These are phyloP conservation scores for Arthrobotrys megalospora DNA, from an alignment of 2,329 filamentous ascomycete genomes.

Conservation along the genomic window DNA sequence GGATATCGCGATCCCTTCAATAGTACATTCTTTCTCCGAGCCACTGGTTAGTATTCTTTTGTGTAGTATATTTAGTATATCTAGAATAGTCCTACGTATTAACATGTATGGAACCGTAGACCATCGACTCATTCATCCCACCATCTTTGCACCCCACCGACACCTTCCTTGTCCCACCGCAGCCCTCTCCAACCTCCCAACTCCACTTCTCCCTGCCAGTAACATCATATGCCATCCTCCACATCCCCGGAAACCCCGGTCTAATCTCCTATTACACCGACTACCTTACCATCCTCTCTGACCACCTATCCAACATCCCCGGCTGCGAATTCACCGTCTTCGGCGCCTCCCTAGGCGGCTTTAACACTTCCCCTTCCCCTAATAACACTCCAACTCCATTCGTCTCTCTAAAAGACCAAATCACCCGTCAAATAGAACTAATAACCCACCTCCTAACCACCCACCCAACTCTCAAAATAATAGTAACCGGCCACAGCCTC, in stretches of 20 bases:
- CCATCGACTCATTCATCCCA: slow-evolving; percentile 39
- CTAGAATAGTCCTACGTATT: neutral
- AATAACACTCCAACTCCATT: neutral
- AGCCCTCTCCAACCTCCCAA: slow-evolving; percentile 52
- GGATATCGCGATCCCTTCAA: neutral
- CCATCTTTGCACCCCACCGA: slow-evolving; percentile 27
- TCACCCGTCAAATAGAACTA: slow-evolving; percentile 44
- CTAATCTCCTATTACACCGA: slow-evolving; percentile 80
- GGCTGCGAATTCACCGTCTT: slow-evolving; percentile 48
- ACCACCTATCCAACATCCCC: slow-evolving; percentile 45
- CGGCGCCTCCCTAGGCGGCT: slow-evolving; percentile 46
- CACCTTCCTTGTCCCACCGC: slow-evolving; percentile 46
- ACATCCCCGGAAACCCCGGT: slow-evolving; percentile 83
- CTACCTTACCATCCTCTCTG: slow-evolving; percentile 75
- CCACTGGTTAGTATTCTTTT: slow-evolving; percentile 25
- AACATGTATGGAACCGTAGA: slow-evolving; percentile 7
- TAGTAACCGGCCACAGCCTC: slow-evolving; percentile 82
- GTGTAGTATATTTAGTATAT: neutral
- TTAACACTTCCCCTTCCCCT: slow-evolving; percentile 30
- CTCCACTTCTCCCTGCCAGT: slow-evolving; percentile 26
- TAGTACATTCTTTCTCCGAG: slow-evolving; percentile 42
- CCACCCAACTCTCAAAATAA: slow-evolving; percentile 48
- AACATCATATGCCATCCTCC: slow-evolving; percentile 74
- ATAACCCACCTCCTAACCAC: slow-evolving; percentile 44
- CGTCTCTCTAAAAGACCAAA: slow-evolving; percentile 41